Evolutionary conservation across 495 filamentous ascomycete genomes (phyloP), one percentile per base, ranked within the genome.

Genomic region (Hypoxylon lienhwacheense): DNA sequence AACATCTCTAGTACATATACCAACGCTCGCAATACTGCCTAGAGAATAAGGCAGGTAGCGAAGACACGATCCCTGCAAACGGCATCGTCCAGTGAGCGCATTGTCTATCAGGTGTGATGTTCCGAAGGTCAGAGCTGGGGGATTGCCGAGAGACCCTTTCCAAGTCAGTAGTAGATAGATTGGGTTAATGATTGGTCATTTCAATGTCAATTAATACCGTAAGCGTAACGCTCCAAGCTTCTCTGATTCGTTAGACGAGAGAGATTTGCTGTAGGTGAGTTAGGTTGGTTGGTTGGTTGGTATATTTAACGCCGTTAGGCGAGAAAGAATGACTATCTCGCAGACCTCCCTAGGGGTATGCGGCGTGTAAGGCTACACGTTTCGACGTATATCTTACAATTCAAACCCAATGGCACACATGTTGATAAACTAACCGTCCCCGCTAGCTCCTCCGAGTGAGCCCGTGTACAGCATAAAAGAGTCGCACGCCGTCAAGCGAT

Each of bases 131-230:
- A 25, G 37, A 12, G 21, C 20, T 19, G 31, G 19, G 12, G 32
- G 22, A 17, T 17, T 34, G 45, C 19, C 37, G 32, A 15, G 28
- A 15, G 8, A 28, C 5, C n/a, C 21, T 37, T n/a, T 16, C 19
- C n/a, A 45, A 14, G 11, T 16, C 11, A 6, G 16, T 7, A 10
- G 31, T 20, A 15, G 37, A 42, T 25, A 24, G 29, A 28, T 43
- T 7, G 7, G 31, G 40, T 20, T 10, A 35, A 53, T 59, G 43
- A 54, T 59, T 40, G 31, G 43, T 14, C n/a, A 2, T 15, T 33
- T 17, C 21, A 14, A 17, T 12, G 39, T 43, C 34, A 31, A 60
- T 45, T 25, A 48, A 39, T 54, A 54, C 49, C 50, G 21, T 15
- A 46, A 58, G 21, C 16, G 40, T 39, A 20, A 14, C 28, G 21